Evolutionary conservation across 805 yeast species (phyloP).

Genomic region (Candida sakaeoensis): DNA sequence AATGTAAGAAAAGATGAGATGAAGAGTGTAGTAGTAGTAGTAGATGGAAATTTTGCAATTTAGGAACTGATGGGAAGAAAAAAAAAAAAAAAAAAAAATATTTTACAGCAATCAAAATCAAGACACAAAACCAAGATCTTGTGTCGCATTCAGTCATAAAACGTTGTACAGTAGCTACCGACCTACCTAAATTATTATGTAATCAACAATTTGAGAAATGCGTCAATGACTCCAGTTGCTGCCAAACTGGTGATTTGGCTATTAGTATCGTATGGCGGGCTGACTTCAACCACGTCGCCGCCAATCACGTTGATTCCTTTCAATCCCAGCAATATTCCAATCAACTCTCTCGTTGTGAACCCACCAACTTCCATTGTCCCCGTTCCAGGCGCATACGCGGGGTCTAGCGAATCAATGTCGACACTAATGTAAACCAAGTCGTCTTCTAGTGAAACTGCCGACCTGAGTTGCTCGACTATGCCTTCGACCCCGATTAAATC

Average conservation of each 20-base stretch:
- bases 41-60: background rate
- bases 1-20: background rate
- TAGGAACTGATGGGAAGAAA: background rate
- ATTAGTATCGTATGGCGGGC: conserved; percentile 25
- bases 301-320: conserved; percentile 25
- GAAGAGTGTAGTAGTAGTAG: too few relatives aligned
- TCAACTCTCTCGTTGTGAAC: conserved; percentile 22
- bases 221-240: conserved; percentile 23
- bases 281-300: conserved; percentile 27
- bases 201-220: conserved; percentile 10
- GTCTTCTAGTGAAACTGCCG: conserved; percentile 28
- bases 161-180: too few relatives aligned
- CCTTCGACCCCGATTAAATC: conserved; percentile 38
- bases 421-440: conserved; percentile 29
- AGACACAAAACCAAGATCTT: background rate
- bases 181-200: background rate
- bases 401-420: conserved; percentile 27
- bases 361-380: conserved; percentile 29
- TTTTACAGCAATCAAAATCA: background rate
- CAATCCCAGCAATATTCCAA: conserved; percentile 23
- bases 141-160: background rate
- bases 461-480: conserved; percentile 33
- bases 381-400: conserved; percentile 26
- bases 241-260: conserved; percentile 26
- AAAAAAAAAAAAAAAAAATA: background rate